Conservation (phyloP, 2,329 filamentous ascomycete species). For the Calonectria hawksworthii region DNA sequence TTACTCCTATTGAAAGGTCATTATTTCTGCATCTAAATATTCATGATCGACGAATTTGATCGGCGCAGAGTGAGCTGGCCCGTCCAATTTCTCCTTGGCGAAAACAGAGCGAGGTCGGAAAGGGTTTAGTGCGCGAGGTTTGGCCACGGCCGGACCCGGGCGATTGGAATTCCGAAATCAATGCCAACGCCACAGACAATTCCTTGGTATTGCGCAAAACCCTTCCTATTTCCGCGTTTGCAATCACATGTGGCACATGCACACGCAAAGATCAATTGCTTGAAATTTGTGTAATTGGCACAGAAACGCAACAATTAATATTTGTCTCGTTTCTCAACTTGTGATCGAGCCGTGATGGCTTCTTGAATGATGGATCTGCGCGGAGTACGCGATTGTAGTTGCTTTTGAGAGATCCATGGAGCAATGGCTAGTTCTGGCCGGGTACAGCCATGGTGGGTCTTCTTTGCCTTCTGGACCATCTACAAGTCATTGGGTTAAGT, state of each 20-base stretch:
- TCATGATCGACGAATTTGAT: not conserved
- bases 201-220: not conserved
- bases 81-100: not conserved
- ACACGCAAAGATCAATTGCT: not conserved
- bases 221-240: not conserved
- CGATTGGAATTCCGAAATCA: not conserved
- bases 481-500: not conserved
- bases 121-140: not conserved
- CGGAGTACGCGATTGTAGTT: not conserved
- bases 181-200: not conserved
- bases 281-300: not conserved
- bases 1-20: not conserved
- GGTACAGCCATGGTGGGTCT: not conserved
- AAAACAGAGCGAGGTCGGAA: not conserved
- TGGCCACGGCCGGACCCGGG: not conserved
- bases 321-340: not conserved
- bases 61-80: not conserved
- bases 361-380: not conserved
- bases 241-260: not conserved
- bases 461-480: not conserved
- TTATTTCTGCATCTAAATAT: not conserved
- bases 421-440: not conserved
- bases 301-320: not conserved
- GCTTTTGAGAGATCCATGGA: not conserved
- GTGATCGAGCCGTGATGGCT: not conserved